Conservation (phyloP, 2,329 filamentous ascomycete species). For the Coniochaeta sp. region DNA sequence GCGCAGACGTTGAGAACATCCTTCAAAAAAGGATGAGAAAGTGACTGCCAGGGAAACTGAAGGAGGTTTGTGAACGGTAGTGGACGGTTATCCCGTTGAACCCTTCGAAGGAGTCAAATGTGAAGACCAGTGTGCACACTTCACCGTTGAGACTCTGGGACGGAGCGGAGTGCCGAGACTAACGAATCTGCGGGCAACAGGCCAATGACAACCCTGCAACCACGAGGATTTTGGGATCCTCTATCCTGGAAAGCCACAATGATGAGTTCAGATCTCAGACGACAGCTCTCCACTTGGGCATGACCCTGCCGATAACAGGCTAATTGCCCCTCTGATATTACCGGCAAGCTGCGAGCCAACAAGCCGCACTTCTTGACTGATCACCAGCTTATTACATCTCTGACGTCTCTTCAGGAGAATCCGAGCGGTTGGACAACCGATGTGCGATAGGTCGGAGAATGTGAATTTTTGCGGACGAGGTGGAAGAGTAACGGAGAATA, state of each 20-base stretch:
- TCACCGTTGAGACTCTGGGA: not conserved
- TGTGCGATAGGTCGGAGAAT: not conserved
- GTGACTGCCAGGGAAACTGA: too few species aligned
- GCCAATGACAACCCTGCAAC: slow-evolving; percentile 12
- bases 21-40: too few species aligned
- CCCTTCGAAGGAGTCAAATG: too few species aligned
- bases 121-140: not conserved
- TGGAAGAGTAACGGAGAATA: not conserved
- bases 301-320: slow-evolving; percentile 15
- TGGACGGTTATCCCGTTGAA: too few species aligned
- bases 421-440: not conserved
- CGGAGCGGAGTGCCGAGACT: slow-evolving; percentile 17
- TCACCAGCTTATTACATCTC: not conserved
- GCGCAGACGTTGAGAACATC: too few species aligned
- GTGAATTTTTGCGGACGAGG: not conserved
- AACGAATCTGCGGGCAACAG: slow-evolving; percentile 9
- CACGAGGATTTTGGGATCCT: slow-evolving; percentile 6
- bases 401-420: not conserved
- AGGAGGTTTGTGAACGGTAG: too few species aligned
- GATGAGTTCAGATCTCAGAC: not conserved
- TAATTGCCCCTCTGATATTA: slow-evolving; percentile 18
- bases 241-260: not conserved
- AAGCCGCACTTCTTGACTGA: not conserved
- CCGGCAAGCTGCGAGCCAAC: slow-evolving; percentile 5
- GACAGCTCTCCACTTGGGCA: not conserved